Conservation (phyloP, 805 yeast species). For the Torulaspora maleeae region DNA sequence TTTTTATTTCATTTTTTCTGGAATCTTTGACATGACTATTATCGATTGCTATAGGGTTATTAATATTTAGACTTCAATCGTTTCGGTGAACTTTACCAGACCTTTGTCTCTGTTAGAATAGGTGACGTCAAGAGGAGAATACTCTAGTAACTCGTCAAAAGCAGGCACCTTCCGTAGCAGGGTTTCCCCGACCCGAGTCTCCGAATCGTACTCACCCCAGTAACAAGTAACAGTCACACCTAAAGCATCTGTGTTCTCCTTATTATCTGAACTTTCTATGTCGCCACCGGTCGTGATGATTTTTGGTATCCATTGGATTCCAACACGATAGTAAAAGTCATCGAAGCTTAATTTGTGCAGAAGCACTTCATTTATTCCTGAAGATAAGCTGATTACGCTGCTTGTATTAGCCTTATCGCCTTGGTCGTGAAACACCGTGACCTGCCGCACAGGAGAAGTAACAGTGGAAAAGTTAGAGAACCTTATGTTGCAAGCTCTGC, state of each 20-base stretch:
- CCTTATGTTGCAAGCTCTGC: slow-evolving; percentile 57
- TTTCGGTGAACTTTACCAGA: slow-evolving; percentile 53
- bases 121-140: slow-evolving; percentile 58
- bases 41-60: background rate
- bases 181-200: slow-evolving; percentile 38
- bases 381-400: slow-evolving; percentile 47
- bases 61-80: slow-evolving; percentile 38
- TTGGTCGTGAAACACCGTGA: slow-evolving; percentile 46
- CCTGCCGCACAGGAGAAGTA: slow-evolving; percentile 59
- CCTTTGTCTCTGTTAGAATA: slow-evolving; percentile 68
- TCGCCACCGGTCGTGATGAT: slow-evolving; percentile 38
- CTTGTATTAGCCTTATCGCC: slow-evolving; percentile 29
- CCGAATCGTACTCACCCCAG: slow-evolving; percentile 70
- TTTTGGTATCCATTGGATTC: slow-evolving; percentile 73
- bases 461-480: slow-evolving; percentile 48
- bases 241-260: slow-evolving; percentile 36
- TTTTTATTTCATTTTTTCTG: background rate
- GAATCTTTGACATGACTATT: background rate
- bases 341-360: slow-evolving; percentile 64
- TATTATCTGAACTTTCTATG: slow-evolving; percentile 33
- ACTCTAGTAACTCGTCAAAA: slow-evolving; percentile 61
- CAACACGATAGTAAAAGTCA: slow-evolving; percentile 49
- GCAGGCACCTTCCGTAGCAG: slow-evolving; percentile 55
- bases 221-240: slow-evolving; percentile 61
- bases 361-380: slow-evolving; percentile 61